Conservation (phyloP, 2,329 filamentous ascomycete genomes). For the Fusarium fujikuroi region DNA sequence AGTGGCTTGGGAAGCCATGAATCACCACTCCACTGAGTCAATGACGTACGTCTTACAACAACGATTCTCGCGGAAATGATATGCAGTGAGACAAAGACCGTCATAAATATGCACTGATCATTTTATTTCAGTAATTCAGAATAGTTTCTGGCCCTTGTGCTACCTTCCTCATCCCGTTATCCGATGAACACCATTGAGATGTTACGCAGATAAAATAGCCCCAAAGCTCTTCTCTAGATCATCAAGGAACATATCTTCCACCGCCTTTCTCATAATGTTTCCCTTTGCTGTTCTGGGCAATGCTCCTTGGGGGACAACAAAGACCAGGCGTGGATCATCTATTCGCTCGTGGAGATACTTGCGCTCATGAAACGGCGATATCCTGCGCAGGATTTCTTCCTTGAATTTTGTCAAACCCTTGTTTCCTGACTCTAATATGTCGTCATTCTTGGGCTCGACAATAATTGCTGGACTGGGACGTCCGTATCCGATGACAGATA, state of each 20-base stretch:
- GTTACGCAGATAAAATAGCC: background rate
- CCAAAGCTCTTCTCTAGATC: background rate
- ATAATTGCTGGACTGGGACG: conserved; percentile 3
- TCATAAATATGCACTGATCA: background rate
- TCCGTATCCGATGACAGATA: conserved; percentile 1
- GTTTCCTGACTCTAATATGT: fast-evolving
- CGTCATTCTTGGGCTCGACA: background rate
- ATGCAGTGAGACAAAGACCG: background rate
- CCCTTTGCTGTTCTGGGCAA: conserved; percentile 7
- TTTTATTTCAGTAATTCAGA: no score
- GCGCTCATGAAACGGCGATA: background rate
- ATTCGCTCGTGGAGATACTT: conserved; percentile 12
- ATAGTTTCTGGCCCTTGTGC: no score
- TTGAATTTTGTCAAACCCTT: background rate
- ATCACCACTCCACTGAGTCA: conserved; percentile 22
- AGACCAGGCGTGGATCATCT: background rate
- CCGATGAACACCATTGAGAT: fast-evolving
- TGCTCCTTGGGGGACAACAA: background rate
- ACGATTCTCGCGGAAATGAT: background rate
- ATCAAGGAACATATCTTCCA: background rate
- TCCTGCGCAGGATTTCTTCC: background rate
- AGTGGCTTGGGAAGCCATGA: background rate
- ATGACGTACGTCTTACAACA: conserved; percentile 8
- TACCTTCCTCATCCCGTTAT: background rate
- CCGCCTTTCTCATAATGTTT: background rate